Base-by-base conservation (phyloP, 768 basidiomycete genomes). In the Neoboletus subvelutipes region DNA sequence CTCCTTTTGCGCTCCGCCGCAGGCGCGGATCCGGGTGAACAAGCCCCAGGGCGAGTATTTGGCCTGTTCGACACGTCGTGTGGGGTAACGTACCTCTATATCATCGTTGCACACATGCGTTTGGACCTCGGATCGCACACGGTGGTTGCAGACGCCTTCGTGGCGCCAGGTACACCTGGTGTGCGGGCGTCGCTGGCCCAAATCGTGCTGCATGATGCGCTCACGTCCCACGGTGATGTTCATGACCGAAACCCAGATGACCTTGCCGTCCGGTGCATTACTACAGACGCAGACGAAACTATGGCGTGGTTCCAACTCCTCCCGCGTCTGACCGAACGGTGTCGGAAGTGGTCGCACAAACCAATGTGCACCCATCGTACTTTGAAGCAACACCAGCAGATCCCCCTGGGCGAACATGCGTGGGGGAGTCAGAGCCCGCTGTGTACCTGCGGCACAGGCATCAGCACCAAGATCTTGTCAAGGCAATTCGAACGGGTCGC, bases 271-370 rank as follows among this genome's bases (percentile, higher is more conserved):
- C 29, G 15, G 37, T 41, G 11, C 49, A 56, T n/a, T n/a, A n/a
- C n/a, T n/a, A n/a, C n/a, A n/a, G n/a, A n/a, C 9, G 49, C 53
- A 12, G 53, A 65, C 40, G 65, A 69, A 41, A 49, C 63, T 7
- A 56, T 49, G 20, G 74, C 73, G 1, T 86, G 83, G 84, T 78
- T 76, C 59, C 75, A 78, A 46, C 73, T 84, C 34, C 67, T 85
- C 3, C 83, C 83, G 8, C 74, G 72, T 5, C 64, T 82, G 45
- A 79, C 73, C 0, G 84, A 86, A 63, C 78, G 81, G 17, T 83
- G 82, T 56, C 77, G 82, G 31, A 73, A 70, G 3, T 85, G 83
- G 83, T 55, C 69, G 7, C 85, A 86, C 82, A 82, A 63, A 24
- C 45, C 29, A 67, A 64, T 22, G 61, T 81, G 17, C 63, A 68